phyloP scores from a whole-genome alignment of 129 eudicot genomes.

The Oenanthe sinensis region DNA sequence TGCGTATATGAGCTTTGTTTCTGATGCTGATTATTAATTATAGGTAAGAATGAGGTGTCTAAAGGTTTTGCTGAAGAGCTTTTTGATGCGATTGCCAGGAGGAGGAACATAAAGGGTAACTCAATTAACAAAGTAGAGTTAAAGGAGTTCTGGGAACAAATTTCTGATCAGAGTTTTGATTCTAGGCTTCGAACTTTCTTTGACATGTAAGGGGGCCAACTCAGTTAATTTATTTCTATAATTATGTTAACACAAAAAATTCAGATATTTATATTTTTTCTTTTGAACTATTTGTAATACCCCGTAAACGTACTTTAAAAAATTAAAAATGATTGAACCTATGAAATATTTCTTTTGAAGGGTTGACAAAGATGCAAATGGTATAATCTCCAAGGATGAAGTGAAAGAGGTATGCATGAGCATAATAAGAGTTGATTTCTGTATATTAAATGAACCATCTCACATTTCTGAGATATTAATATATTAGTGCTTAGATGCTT shows the following conservation, averaged over 20 bases:
- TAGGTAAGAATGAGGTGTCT: conserved; percentile 48
- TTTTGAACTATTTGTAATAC: neutral
- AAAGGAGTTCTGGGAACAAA: conserved; percentile 52
- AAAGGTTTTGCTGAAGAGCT: conserved; percentile 47
- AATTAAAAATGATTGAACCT: neutral
- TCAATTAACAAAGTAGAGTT: conserved; percentile 38
- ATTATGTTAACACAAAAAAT: neutral
- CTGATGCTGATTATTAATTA: neutral
- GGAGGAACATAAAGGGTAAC: conserved; percentile 33
- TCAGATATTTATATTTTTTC: neutral
- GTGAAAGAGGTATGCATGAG: conserved; percentile 54
- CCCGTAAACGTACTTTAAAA: neutral
- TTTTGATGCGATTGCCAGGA: conserved; percentile 43
- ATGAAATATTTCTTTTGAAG: conserved; percentile 19
- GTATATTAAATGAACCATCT: neutral
- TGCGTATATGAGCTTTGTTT: neutral
- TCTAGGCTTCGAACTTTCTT: conserved; percentile 59
- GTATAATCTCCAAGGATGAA: conserved; percentile 72
- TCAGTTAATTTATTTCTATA: neutral
- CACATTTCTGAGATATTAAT: neutral
- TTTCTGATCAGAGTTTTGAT: conserved; percentile 63
- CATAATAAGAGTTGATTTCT: conserved; percentile 13
- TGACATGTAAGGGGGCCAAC: conserved; percentile 39
- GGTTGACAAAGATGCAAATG: conserved; percentile 89
- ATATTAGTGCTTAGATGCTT: neutral